Base-by-base conservation (phyloP, 2,329 filamentous ascomycete genomes). In the Arthrocladium fulminans region DNA sequence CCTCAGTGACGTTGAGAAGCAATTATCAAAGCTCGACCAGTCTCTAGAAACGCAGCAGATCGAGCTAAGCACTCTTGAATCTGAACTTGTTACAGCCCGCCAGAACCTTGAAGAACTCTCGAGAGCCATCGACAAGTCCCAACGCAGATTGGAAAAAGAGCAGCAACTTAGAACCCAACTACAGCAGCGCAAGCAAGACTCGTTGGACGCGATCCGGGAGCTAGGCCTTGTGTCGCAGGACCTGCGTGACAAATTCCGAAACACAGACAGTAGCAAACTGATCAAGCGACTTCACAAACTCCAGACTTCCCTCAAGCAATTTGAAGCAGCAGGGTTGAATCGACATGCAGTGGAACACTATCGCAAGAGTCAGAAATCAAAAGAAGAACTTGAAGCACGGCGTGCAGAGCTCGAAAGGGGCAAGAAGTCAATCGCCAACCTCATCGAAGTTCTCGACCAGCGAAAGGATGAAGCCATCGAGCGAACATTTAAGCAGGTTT, bases 311-410 rank as follows among this genome's bases (percentile, higher is more conserved):
- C 74, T 97, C 47, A 97, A 97, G 71, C 95, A 96, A 65, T 97
- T 92, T 70, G 57, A 46, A 19, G 54, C 55, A 24, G 88, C 88
- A 48, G 88, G 96, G 61, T 89, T 98, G 70, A 98, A 98, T 77
- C 98, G 97, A 72, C 97, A 98, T 70, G 92, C 92, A 0, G 95
- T 97, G 63, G 94, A 98, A 68, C 92, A 98, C 66, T 98, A 97
- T 72, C 94, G 90, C 70, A 94, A 83, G 69, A 98, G 97, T 65
- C 96, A 90, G 6, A 85, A 83, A 44, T 88, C 96, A 67, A 84
- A 94, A 49, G 89, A 95, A 53, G 84, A 84, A 19, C 75, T 98
- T 15, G 85, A 86, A 43, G 84, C 86, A 61, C 84, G 92, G 57
- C 81, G 90, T 43, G 79, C 83, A 59, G 92, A 97, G 64, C 80